phyloP scores from a whole-genome alignment of 192 early-diverging fungal species.

The Coemansia sp. region DNA sequence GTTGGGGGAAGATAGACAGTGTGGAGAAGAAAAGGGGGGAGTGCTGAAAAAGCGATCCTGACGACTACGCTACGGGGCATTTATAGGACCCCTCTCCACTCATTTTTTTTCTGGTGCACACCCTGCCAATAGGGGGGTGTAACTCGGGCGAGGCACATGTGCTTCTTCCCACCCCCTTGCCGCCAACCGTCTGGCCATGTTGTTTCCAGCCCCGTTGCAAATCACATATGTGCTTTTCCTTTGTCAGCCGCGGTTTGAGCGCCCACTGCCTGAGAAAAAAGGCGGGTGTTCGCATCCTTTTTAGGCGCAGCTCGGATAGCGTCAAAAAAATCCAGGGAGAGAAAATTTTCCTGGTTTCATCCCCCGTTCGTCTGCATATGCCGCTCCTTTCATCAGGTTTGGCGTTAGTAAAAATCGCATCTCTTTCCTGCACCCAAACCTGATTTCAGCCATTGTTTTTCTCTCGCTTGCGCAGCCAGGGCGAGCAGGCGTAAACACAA shows the following conservation, averaged over 20 bases:
- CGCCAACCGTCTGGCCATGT: neutral
- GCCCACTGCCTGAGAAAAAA: neutral
- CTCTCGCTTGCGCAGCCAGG: neutral
- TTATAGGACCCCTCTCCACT: neutral
- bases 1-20: neutral
- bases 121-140: neutral
- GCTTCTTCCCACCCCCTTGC: neutral
- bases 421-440: neutral
- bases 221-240: neutral
- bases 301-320: neutral
- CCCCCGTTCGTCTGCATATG: neutral
- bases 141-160: neutral
- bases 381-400: neutral
- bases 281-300: neutral
- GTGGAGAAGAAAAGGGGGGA: neutral
- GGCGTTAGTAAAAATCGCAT: neutral
- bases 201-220: neutral
- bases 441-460: constrained; percentile 2
- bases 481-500: neutral
- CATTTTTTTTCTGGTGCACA: neutral
- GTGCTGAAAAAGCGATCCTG: neutral
- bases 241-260: neutral
- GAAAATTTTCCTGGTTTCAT: neutral
- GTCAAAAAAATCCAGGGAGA: neutral
- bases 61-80: neutral